Base-by-base conservation (phyloP, 306 rosid genomes). In the Geum urbanum region DNA sequence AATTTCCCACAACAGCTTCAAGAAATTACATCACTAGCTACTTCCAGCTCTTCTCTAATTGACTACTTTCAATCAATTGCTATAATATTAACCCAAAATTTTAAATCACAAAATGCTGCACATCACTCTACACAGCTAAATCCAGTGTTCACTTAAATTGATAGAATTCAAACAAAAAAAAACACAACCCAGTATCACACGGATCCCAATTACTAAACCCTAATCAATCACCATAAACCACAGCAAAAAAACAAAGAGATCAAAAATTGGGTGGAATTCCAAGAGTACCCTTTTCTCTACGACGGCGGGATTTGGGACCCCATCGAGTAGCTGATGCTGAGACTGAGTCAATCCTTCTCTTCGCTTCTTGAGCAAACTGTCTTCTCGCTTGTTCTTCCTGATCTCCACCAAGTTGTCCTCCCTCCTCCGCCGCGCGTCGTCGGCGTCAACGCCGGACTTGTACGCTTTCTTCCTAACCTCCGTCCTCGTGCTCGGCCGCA, bases 351-450 rank as follows among this genome's bases (percentile, higher is more conserved):
- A 72, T 4, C 86, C 92, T 0, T 87, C 89, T 40, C 83, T 76
- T 60, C 95, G 74, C 82, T 88, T 88, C 84, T 86, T 86, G 22
- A 76, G 77, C 40, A 88, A 80, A 50, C 18, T 86, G 32, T 86
- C 87, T 69, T 84, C 85, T 8, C 89, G 89, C 72, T 86, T 84
- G 80, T 73, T 84, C 82, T 88, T 88, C 82, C 95, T 84, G 81
- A 86, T 88, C 85, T 80, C 80, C 7, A 85, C 82, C 66, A 87
- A 67, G 63, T 85, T 83, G 70, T 85, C 89, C 78, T 87, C 88
- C 41, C 92, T 80, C 69, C 89, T 70, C 70, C 89, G 63, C 10
- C 89, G 73, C 16, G 89, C 92, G 74, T 87, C 88, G 43, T 84
- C 84, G 12, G 83, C 89, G 45, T 83, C 92, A 5, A 87, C 92